Evolutionary conservation across 768 basidiomycete genomes (phyloP).

Genomic region (Clitopilus passeckerianus): DNA sequence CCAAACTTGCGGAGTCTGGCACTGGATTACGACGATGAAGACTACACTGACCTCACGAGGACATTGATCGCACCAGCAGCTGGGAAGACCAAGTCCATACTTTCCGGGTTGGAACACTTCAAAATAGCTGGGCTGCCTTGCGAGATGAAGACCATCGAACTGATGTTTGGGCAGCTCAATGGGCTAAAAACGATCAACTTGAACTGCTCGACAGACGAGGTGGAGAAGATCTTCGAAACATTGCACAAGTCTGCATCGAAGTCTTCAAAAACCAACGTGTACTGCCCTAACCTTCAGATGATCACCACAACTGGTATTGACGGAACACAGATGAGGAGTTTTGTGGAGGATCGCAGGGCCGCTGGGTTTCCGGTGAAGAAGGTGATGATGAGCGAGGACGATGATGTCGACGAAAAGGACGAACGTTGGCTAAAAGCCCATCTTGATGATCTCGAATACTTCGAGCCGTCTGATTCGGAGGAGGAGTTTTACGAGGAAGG

Average conservation of each 20-base stretch:
- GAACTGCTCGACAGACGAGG: slow-evolving; percentile 25
- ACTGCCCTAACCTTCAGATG: slow-evolving; percentile 47
- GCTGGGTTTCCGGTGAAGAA: slow-evolving; percentile 41
- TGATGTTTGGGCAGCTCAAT: slow-evolving; percentile 41
- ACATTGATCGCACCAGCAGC: slow-evolving; percentile 36
- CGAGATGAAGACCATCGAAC: slow-evolving; percentile 20
- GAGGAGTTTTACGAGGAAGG: slow-evolving; percentile 28
- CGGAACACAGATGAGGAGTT: slow-evolving; percentile 32
- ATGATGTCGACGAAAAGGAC: slow-evolving; percentile 34
- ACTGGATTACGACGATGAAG: slow-evolving; percentile 53
- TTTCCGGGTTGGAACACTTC: slow-evolving; percentile 44
- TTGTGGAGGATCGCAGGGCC: slow-evolving; percentile 38
- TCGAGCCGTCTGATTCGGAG: slow-evolving; percentile 52
- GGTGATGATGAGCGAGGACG: slow-evolving; percentile 42
- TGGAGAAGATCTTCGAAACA: slow-evolving; percentile 22
- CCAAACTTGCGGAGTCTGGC: slow-evolving; percentile 37
- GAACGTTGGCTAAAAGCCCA: slow-evolving; percentile 48
- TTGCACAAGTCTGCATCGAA: slow-evolving; percentile 14
- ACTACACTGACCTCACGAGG: slow-evolving; percentile 45
- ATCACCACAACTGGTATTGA: slow-evolving; percentile 41
- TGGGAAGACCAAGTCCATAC: slow-evolving; percentile 35
- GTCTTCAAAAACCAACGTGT: slow-evolving; percentile 16
- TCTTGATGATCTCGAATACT: slow-evolving; percentile 47
- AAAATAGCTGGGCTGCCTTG: slow-evolving; percentile 50
- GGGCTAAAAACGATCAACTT: slow-evolving; percentile 39